These are phyloP conservation scores for Penicillium decumbens DNA, from an alignment of 2,329 filamentous ascomycete genomes.

Conservation along the genomic window DNA sequence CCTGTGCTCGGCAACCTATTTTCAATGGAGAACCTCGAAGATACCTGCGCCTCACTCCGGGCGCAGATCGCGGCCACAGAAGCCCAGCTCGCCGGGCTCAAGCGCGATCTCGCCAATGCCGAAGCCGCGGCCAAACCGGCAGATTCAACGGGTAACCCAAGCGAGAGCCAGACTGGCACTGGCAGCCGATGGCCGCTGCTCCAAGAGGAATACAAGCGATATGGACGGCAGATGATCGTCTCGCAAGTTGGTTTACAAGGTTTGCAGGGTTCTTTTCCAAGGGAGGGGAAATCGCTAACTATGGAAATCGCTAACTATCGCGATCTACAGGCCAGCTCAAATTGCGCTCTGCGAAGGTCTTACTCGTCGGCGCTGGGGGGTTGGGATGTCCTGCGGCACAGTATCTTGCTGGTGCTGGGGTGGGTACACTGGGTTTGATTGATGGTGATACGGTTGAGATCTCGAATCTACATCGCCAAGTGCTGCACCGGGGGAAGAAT, in stretches of 20 bases:
- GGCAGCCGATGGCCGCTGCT: conserved; percentile 61
- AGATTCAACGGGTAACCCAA: conserved; percentile 1
- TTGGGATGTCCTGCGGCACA: conserved; percentile 86
- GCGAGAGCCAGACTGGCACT: not conserved
- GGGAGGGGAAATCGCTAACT: not conserved
- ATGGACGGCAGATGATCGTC: conserved; percentile 87
- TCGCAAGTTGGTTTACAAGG: conserved; percentile 64
- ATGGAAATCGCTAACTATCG: not conserved
- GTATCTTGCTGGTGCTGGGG: conserved; percentile 86
- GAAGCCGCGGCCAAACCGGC: conserved; percentile 21
- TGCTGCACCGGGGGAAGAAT: conserved; percentile 67
- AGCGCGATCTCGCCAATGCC: conserved; percentile 34
- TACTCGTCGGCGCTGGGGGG: conserved; percentile 83
- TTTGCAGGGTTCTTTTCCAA: not conserved
- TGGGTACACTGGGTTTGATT: conserved; percentile 76
- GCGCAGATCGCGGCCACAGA: conserved; percentile 38
- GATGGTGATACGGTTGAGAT: conserved; percentile 84
- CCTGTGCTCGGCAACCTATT: not conserved
- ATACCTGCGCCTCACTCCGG: conserved; percentile 31
- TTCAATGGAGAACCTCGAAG: conserved; percentile 18
- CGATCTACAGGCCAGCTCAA: conserved; percentile 64
- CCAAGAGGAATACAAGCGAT: conserved; percentile 73
- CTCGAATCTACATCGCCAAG: conserved; percentile 89
- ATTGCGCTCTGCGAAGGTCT: conserved; percentile 64
- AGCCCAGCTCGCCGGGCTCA: conserved; percentile 32